Evolutionary conservation across 345 rosid species (phyloP).

Genomic region (Cardamine resedifolia): DNA sequence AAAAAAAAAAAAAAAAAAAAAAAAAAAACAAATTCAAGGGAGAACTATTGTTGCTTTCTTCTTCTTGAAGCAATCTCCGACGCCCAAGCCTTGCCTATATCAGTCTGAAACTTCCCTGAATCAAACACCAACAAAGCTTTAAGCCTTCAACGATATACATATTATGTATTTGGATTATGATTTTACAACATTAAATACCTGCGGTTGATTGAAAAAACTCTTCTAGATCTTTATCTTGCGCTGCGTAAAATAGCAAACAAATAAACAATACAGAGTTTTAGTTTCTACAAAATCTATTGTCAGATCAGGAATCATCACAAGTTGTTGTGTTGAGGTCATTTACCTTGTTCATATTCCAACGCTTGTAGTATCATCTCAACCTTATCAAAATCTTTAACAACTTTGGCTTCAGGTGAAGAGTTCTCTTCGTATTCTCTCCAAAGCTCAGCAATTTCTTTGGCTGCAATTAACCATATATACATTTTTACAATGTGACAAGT

Average conservation of each 20-base stretch:
- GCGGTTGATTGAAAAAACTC: conserved; percentile 93
- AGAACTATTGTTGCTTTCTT: conserved; percentile 37
- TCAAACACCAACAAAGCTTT: conserved; percentile 1
- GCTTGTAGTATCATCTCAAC: conserved; percentile 99
- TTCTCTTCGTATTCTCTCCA: conserved; percentile 95
- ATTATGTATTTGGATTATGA: background rate
- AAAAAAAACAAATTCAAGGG: background rate
- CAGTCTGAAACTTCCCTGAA: conserved; percentile 87
- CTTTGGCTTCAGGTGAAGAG: conserved; percentile 87
- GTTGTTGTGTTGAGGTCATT: conserved; percentile 13
- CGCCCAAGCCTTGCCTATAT: conserved; percentile 91
- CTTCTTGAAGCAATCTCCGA: conserved; percentile 74
- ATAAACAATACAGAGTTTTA: conserved; percentile 14
- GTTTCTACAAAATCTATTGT: too few relatives aligned
- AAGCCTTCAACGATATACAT: background rate
- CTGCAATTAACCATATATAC: conserved; percentile 41
- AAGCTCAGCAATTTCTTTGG: conserved; percentile 65
- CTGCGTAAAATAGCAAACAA: conserved; percentile 44
- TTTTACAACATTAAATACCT: conserved; percentile 44
- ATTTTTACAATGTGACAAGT: background rate
- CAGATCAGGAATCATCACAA: background rate
- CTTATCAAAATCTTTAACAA: conserved; percentile 92
- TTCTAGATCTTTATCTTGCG: conserved; percentile 82
- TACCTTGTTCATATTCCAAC: conserved; percentile 88
- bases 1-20: background rate